A percentile compares a stretch with the other conserved stretches of the same genome.
Evolutionary conservation across 1,139 yeast genomes (phyloP).

Genomic region (Arxiozyma heterogenica): DNA sequence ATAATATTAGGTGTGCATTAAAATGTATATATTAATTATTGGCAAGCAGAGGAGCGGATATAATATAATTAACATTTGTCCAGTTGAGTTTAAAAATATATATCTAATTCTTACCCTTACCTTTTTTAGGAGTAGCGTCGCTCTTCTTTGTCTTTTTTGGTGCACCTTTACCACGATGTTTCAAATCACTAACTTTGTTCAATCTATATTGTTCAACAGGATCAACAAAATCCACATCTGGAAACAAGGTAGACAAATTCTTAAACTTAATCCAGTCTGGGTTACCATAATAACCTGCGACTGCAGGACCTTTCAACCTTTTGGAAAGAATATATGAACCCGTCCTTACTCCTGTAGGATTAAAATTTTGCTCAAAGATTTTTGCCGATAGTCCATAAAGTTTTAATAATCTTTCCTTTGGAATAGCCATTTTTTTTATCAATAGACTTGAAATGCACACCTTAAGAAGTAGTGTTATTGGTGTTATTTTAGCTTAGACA

Average conservation of each 20-base stretch:
- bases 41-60: not conserved
- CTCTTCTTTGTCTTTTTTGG: slow-evolving; percentile 63
- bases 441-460: too few relatives aligned
- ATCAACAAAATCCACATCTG: slow-evolving; percentile 54
- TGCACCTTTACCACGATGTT: slow-evolving; percentile 88
- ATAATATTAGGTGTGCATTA: not conserved
- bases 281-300: slow-evolving; percentile 68
- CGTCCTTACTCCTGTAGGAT: slow-evolving; percentile 62
- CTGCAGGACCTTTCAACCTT: slow-evolving; percentile 66
- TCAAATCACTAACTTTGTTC: slow-evolving; percentile 54
- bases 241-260: slow-evolving; percentile 48
- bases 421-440: not conserved
- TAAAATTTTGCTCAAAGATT: slow-evolving; percentile 55
- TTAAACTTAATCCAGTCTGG: slow-evolving; percentile 59
- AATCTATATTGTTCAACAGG: slow-evolving; percentile 66
- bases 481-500: not conserved
- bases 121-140: slow-evolving; percentile 32
- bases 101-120: slow-evolving; percentile 1
- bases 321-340: slow-evolving; percentile 69
- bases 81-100: too few relatives aligned
- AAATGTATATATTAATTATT: not conserved
- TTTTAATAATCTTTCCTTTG: slow-evolving; percentile 41
- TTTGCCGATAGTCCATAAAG: slow-evolving; percentile 49
- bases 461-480: too few relatives aligned
- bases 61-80: too few relatives aligned